Evolutionary conservation across 1,139 yeast genomes (phyloP).

Genomic region (Saccharomycopsis phalli): DNA sequence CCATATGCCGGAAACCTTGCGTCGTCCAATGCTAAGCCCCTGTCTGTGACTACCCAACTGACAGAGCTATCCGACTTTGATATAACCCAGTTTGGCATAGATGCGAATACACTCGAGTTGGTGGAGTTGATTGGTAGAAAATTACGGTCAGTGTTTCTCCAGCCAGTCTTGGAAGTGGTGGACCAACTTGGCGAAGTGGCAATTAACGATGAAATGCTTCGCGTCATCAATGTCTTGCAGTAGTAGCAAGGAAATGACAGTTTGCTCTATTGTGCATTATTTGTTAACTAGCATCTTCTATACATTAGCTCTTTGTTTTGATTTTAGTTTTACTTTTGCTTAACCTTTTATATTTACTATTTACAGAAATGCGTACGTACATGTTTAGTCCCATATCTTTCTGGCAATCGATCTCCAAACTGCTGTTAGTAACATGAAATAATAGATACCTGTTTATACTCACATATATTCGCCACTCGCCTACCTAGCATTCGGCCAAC

Average conservation of each 20-base stretch:
- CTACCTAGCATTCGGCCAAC: constrained; percentile 50
- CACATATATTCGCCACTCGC: constrained; percentile 30
- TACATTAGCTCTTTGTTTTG: not conserved
- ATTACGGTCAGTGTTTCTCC: constrained; percentile 6
- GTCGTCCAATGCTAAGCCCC: not conserved
- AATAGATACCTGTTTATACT: not conserved
- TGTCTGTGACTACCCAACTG: not conserved
- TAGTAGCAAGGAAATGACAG: too few species aligned
- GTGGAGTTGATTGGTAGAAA: constrained; percentile 3
- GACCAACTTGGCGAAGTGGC: constrained; percentile 5
- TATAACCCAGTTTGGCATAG: not conserved
- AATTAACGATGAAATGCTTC: too few species aligned
- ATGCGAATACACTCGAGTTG: constrained; percentile 3
- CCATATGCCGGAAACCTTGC: not conserved
- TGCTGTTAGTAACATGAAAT: too few species aligned
- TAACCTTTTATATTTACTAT: not conserved
- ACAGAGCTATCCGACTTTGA: not conserved
- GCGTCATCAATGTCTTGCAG: too few species aligned
- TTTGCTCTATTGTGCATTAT: too few species aligned
- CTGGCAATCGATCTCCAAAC: constrained; percentile 16
- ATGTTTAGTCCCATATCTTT: constrained; percentile 12
- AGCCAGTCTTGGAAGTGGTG: constrained; percentile 9
- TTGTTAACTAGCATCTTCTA: constrained; percentile 1
- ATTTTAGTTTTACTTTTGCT: not conserved
- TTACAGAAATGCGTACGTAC: too few species aligned